Percentiles rank a stretch among this genome's conserved stretches.
Conservation (phyloP, 768 basidiomycete genomes). For the Boletus sensibilis region DNA sequence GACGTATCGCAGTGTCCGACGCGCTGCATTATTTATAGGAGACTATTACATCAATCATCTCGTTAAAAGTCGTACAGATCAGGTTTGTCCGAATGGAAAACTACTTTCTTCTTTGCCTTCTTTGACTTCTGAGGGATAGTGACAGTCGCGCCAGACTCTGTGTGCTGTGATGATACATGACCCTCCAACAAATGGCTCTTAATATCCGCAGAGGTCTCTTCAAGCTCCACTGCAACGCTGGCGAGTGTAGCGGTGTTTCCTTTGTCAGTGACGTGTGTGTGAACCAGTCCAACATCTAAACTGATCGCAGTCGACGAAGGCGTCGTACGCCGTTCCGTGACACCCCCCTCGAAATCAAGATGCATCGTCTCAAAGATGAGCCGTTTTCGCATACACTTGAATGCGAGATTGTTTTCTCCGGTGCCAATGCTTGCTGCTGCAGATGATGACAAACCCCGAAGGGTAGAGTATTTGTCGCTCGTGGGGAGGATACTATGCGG, state of each 20-base stretch:
- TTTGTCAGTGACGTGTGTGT: slow-evolving; percentile 17
- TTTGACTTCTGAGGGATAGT: slow-evolving; percentile 32
- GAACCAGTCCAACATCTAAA: slow-evolving; percentile 17
- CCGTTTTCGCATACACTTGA: slow-evolving; percentile 86
- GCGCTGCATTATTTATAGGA: neutral
- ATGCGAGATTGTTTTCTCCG: slow-evolving; percentile 96
- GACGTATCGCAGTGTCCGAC: neutral
- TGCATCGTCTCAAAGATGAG: slow-evolving; percentile 91
- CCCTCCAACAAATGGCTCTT: slow-evolving; percentile 3
- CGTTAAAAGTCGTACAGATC: slow-evolving; percentile 74
- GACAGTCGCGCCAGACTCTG: slow-evolving; percentile 2
- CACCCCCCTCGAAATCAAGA: slow-evolving; percentile 82
- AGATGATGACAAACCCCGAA: slow-evolving; percentile 74
- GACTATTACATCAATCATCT: neutral
- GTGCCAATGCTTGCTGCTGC: slow-evolving; percentile 52
- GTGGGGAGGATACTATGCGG: slow-evolving; percentile 72
- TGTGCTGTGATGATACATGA: slow-evolving; percentile 8
- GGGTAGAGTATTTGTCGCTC: slow-evolving; percentile 77
- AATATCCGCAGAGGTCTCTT: slow-evolving; percentile 24
- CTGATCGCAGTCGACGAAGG: slow-evolving; percentile 36
- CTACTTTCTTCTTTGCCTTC: slow-evolving; percentile 65
- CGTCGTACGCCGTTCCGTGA: slow-evolving; percentile 69
- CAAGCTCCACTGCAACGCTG: slow-evolving; percentile 46
- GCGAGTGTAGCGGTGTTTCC: slow-evolving; percentile 29
- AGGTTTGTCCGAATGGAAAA: slow-evolving; percentile 62